Evolutionary conservation across 139 green algal genomes (phyloP).

Genomic region (Coccomyxa sp.): DNA sequence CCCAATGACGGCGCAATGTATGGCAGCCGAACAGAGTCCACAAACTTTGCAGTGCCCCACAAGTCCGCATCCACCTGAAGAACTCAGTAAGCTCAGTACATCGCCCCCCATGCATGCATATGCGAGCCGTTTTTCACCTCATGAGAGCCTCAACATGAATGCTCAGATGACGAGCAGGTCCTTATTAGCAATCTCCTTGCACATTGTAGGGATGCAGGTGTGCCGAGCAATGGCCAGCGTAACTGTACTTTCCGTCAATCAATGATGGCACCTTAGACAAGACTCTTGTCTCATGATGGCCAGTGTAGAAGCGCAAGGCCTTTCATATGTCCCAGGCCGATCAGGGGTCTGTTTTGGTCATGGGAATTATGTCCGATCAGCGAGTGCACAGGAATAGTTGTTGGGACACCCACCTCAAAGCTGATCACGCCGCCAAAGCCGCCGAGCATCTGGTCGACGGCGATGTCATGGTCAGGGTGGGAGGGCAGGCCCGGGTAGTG

Average conservation of each 20-base stretch:
- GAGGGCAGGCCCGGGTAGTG: conserved; percentile 76
- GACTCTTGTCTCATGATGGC: no score
- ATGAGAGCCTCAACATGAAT: neutral
- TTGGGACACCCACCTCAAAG: conserved; percentile 66
- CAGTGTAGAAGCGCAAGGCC: no score
- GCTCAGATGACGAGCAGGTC: neutral
- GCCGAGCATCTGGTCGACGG: conserved; percentile 79
- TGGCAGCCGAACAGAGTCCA: conserved; percentile 86
- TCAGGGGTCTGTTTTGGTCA: no score
- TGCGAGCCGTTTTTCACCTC: conserved; percentile 11
- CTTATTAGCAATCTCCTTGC: neutral
- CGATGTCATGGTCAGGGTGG: conserved; percentile 95
- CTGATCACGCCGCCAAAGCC: conserved; percentile 94
- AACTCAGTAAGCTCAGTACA: neutral
- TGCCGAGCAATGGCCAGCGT: neutral
- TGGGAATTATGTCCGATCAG: no score
- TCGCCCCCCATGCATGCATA: neutral
- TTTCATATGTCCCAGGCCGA: no score
- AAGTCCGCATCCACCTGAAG: conserved; percentile 75
- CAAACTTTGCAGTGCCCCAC: conserved; percentile 83
- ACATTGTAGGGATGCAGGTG: no score
- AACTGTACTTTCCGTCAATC: neutral
- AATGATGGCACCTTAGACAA: neutral
- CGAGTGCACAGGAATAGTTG: no score
- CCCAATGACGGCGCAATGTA: conserved; percentile 98